These are phyloP conservation scores for Coemansia sp. DNA, from an alignment of 192 early-diverging fungal species.

Conservation along the genomic window DNA sequence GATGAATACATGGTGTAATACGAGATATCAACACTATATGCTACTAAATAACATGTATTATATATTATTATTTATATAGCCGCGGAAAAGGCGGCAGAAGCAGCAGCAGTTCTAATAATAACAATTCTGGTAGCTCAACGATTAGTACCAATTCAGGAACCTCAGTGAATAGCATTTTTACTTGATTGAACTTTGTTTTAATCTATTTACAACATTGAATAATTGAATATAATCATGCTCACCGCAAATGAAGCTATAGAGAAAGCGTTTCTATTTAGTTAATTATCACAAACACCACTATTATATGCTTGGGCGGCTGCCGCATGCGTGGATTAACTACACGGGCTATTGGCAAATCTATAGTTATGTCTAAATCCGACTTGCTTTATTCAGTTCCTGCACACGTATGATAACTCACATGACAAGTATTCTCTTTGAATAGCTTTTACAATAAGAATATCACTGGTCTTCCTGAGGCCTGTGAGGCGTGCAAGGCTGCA, in stretches of 20 bases:
- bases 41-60: neutral
- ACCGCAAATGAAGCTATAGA: too few species aligned
- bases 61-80: conserved; percentile 2
- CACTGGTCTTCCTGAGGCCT: conserved; percentile 59
- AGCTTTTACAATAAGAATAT: conserved; percentile 53
- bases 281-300: conserved; percentile 55
- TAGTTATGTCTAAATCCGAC: conserved; percentile 48
- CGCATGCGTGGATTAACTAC: conserved; percentile 63
- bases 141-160: neutral
- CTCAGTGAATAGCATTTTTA: too few species aligned
- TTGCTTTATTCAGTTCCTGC: conserved; percentile 64
- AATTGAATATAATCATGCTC: too few species aligned
- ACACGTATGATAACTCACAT: conserved; percentile 53
- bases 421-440: conserved; percentile 57
- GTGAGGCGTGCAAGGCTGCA: conserved; percentile 54
- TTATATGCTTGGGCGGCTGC: conserved; percentile 64
- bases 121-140: neutral
- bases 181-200: too few species aligned
- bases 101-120: conserved; percentile 2
- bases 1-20: neutral
- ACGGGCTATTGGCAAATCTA: conserved; percentile 59
- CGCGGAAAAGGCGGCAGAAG: conserved; percentile 13
- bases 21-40: neutral
- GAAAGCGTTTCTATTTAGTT: too few species aligned
- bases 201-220: too few species aligned